Evolutionary conservation across 768 basidiomycete species (phyloP).

Genomic region (Hirschioporus abietinus): DNA sequence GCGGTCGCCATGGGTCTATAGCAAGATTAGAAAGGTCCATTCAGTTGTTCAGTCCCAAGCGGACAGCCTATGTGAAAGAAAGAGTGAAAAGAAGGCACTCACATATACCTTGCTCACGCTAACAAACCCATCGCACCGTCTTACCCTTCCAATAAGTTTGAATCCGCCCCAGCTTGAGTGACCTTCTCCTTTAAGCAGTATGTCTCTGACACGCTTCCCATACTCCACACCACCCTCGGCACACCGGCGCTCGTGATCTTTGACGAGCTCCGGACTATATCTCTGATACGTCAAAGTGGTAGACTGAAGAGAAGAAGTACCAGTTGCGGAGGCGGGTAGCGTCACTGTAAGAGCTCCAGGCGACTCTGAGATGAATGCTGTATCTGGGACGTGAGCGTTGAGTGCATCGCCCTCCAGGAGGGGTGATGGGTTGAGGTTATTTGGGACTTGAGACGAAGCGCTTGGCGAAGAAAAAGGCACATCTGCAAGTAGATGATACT

Average conservation of each 20-base stretch:
- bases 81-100: constrained; percentile 17
- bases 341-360: constrained; percentile 40
- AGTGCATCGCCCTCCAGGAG: constrained; percentile 57
- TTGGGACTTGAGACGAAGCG: background rate
- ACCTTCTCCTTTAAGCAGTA: constrained; percentile 76
- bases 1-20: constrained; percentile 61
- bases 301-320: background rate
- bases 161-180: constrained; percentile 93
- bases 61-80: constrained; percentile 1
- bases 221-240: constrained; percentile 12
- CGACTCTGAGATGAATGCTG: constrained; percentile 44
- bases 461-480: background rate
- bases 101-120: constrained; percentile 86
- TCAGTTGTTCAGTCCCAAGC: background rate
- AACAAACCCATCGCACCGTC: constrained; percentile 76
- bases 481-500: constrained; percentile 50
- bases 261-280: background rate
- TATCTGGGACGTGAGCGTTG: constrained; percentile 54
- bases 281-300: constrained; percentile 5
- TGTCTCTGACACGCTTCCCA: constrained; percentile 39
- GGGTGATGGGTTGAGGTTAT: constrained; percentile 21
- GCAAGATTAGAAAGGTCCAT: background rate
- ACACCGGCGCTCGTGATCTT: background rate
- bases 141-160: constrained; percentile 70
- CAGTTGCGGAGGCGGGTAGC: constrained; percentile 25